A percentile compares a stretch with the other conserved stretches of the same genome.
Evolutionary conservation across 176 grass and related monocot genomes (phyloP).

Genomic region (Cocos nucifera): DNA sequence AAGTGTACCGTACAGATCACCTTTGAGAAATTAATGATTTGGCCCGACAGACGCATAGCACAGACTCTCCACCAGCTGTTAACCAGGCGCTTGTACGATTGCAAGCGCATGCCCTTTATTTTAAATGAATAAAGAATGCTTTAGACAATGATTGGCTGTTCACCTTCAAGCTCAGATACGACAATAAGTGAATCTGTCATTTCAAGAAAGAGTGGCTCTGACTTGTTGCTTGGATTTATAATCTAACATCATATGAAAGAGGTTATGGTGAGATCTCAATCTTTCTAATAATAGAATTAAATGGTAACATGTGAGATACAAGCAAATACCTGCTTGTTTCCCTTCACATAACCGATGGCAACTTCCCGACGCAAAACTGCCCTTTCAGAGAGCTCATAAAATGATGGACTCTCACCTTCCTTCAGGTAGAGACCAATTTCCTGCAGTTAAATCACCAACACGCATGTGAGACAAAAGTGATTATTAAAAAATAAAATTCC

Average conservation of each 20-base stretch:
- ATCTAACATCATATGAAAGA: slow-evolving; percentile 35
- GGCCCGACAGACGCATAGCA: no score
- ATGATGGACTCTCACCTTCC: slow-evolving; percentile 73
- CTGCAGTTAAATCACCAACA: slow-evolving; percentile 16
- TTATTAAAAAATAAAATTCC: no score
- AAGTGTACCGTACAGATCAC: no score
- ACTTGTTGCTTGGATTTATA: slow-evolving; percentile 81
- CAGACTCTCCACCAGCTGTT: no score
- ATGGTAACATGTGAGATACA: no score
- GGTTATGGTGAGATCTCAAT: neutral
- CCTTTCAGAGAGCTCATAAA: slow-evolving; percentile 81
- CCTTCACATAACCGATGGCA: slow-evolving; percentile 79
- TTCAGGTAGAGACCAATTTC: slow-evolving; percentile 84
- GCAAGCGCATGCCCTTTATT: no score
- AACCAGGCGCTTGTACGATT: no score
- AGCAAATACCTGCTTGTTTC: slow-evolving; percentile 58
- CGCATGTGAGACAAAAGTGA: no score
- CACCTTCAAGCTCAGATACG: slow-evolving; percentile 81
- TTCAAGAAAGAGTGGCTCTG: slow-evolving; percentile 59
- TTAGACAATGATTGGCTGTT: slow-evolving; percentile 30
- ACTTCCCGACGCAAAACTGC: slow-evolving; percentile 88
- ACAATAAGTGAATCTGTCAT: slow-evolving; percentile 81
- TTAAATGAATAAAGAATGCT: neutral
- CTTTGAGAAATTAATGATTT: no score
- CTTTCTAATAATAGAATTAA: no score